Evolutionary conservation across 2,329 filamentous ascomycete genomes (phyloP), one percentile per base, ranked within the genome.

Genomic region (Fusarium ramigenum): DNA sequence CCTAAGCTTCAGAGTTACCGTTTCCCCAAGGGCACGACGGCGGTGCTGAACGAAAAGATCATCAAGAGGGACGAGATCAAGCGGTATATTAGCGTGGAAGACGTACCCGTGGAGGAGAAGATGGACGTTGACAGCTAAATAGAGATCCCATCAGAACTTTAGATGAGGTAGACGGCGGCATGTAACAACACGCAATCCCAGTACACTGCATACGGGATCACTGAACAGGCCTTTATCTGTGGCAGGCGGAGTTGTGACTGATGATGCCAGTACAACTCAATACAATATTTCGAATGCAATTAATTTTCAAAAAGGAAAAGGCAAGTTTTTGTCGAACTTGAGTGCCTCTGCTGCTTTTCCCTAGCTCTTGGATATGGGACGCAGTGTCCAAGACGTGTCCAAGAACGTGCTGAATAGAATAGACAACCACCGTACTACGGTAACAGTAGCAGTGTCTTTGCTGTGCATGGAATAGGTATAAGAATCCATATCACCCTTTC

Each of bases 1-100:
- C 88, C 93, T 83, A 99, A 99, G 90, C 89, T 96, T 83, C 91
- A 95, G 86, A 96, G 95, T 85, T 99, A 99, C 87, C 90, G 90
- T 79, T 99, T 98, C 87, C 87, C 88, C 77, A 91, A 91, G 81
- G 96, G 96, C 63, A 98, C 96, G n/a, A 99, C 97, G 15, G 96
- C 95, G 15, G 93, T 96, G 74, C 87, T 99, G 80, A 96, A 97
- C 83, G 94, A 99, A 88, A 97, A 97, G 88, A 89, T 98, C 77
- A 97, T 98, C 82, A 95, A 90, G 79, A 96, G 94, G 87, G 93
- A 96, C 83, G 94, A 99, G 79, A 93, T 99, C 79, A 93, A 93
- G 82, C 96, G 97, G 83, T 98, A 96, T 83, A 92, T 98, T 66
- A 97, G 93, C 36, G 93, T 99, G 66, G 92, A 97, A 78, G 95